Evolutionary conservation across 768 basidiomycete species (phyloP).

Genomic region (Boletus pseudopeckii): DNA sequence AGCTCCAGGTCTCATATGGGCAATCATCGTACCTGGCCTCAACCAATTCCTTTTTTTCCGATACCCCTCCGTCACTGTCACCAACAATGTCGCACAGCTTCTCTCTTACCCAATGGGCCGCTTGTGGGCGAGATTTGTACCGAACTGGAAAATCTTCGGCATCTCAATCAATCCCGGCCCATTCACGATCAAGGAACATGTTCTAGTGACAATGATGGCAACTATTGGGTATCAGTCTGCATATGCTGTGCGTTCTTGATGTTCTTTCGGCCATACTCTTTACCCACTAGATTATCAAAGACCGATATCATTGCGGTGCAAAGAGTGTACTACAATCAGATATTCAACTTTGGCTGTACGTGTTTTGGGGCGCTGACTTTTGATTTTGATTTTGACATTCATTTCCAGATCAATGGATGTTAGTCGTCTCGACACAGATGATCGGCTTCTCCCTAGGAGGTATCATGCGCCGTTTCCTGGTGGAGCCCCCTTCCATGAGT

Average conservation of each 20-base stretch:
- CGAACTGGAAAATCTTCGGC: slow-evolving; percentile 52
- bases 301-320: slow-evolving; percentile 77
- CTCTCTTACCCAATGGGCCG: slow-evolving; percentile 69
- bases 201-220: slow-evolving; percentile 71
- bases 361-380: background rate
- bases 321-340: slow-evolving; percentile 61
- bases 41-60: slow-evolving; percentile 79
- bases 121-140: slow-evolving; percentile 54
- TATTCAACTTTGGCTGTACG: slow-evolving; percentile 48
- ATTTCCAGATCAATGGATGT: slow-evolving; percentile 50
- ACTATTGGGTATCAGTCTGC: slow-evolving; percentile 37
- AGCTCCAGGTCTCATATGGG: slow-evolving; percentile 41
- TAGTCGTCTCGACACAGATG: slow-evolving; percentile 70
- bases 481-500: slow-evolving; percentile 66
- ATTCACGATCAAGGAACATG: slow-evolving; percentile 73
- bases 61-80: slow-evolving; percentile 47
- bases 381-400: background rate
- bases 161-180: slow-evolving; percentile 68
- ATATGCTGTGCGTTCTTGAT: slow-evolving; percentile 13
- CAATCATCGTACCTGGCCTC: slow-evolving; percentile 64
- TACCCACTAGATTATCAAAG: slow-evolving; percentile 12
- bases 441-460: slow-evolving; percentile 65
- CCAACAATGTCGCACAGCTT: slow-evolving; percentile 66
- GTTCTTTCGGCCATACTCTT: background rate
- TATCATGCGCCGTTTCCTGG: slow-evolving; percentile 57